These are phyloP conservation scores for Ascosphaera apis DNA, from an alignment of 2,329 filamentous ascomycete genomes.

Conservation along the genomic window DNA sequence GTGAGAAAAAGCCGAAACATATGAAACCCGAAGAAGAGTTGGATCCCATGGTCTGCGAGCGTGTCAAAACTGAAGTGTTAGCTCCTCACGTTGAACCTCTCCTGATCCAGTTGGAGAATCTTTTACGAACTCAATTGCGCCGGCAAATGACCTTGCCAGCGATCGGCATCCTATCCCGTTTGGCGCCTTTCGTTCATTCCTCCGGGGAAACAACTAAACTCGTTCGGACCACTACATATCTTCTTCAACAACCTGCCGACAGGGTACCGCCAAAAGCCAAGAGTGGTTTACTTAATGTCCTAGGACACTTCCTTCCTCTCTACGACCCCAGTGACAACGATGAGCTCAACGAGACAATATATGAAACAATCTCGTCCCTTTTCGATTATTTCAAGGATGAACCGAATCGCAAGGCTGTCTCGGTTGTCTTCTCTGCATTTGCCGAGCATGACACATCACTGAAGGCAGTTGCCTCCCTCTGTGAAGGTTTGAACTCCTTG, in stretches of 20 bases:
- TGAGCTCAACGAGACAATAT: slow-evolving; percentile 41
- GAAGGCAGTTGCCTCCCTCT: slow-evolving; percentile 42
- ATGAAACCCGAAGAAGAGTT: slow-evolving; percentile 26
- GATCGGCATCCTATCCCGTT: slow-evolving; percentile 54
- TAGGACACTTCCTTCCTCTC: slow-evolving; percentile 57
- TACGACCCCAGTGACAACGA: slow-evolving; percentile 33
- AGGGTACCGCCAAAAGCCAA: slow-evolving; percentile 68
- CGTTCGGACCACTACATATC: slow-evolving; percentile 54
- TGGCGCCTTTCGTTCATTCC: slow-evolving; percentile 46
- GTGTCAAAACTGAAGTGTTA: slow-evolving; percentile 16
- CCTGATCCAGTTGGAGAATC: slow-evolving; percentile 28
- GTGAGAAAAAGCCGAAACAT: slow-evolving; percentile 19
- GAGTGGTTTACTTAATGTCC: slow-evolving; percentile 51
- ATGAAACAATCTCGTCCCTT: slow-evolving; percentile 50
- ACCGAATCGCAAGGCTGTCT: slow-evolving; percentile 49
- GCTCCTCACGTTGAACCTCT: slow-evolving; percentile 41
- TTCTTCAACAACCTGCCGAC: slow-evolving; percentile 66
- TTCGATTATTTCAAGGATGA: slow-evolving; percentile 82
- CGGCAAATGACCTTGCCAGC: slow-evolving; percentile 58
- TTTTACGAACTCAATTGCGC: slow-evolving; percentile 36
- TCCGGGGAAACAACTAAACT: slow-evolving; percentile 46
- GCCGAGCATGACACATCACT: slow-evolving; percentile 39
- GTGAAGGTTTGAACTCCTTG: slow-evolving; percentile 60
- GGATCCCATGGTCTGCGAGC: slow-evolving; percentile 17
- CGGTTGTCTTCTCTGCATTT: slow-evolving; percentile 48